These are phyloP conservation scores for Phaffomyces thermotolerans DNA, from an alignment of 805 yeast species.

Conservation along the genomic window DNA sequence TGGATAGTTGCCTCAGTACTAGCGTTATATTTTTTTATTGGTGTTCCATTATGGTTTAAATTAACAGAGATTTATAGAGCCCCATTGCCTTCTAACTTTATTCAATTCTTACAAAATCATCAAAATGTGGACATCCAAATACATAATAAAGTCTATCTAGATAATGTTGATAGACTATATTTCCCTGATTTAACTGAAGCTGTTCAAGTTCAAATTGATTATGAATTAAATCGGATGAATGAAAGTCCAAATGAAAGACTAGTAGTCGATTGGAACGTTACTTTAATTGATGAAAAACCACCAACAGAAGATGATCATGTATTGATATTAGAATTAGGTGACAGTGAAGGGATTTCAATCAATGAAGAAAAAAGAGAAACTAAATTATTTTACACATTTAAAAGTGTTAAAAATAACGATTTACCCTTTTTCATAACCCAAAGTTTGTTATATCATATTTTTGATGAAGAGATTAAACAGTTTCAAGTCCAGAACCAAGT, in stretches of 20 bases:
- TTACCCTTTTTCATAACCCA: slow-evolving; percentile 58
- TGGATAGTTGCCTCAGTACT: slow-evolving; percentile 17
- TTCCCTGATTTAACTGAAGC: slow-evolving; percentile 67
- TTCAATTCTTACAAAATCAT: slow-evolving; percentile 27
- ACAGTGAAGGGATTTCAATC: slow-evolving; percentile 37
- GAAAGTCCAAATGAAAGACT: slow-evolving; percentile 18
- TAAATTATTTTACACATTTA: slow-evolving; percentile 33
- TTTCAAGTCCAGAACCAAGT: slow-evolving; percentile 16
- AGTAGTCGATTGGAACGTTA: slow-evolving; percentile 29
- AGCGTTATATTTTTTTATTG: slow-evolving; percentile 27
- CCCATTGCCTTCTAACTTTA: slow-evolving; percentile 31
- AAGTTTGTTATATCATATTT: slow-evolving; percentile 39
- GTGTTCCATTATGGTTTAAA: slow-evolving; percentile 36
- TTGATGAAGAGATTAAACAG: slow-evolving; percentile 32
- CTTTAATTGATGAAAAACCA: slow-evolving; percentile 21
- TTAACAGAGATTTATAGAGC: slow-evolving; percentile 36
- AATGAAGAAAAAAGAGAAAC: slow-evolving; percentile 35
- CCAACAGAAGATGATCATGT: slow-evolving; percentile 25
- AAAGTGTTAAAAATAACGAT: slow-evolving; percentile 46
- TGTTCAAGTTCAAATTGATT: slow-evolving; percentile 38
- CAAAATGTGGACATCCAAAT: slow-evolving; percentile 37
- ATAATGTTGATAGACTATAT: slow-evolving; percentile 35
- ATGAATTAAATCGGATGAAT: slow-evolving; percentile 27
- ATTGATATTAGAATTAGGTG: slow-evolving; percentile 32
- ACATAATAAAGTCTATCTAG: slow-evolving; percentile 35